These are phyloP conservation scores for Immersiporthe knoxdaviesiana DNA, from an alignment of 2,329 filamentous ascomycete genomes.

Conservation along the genomic window DNA sequence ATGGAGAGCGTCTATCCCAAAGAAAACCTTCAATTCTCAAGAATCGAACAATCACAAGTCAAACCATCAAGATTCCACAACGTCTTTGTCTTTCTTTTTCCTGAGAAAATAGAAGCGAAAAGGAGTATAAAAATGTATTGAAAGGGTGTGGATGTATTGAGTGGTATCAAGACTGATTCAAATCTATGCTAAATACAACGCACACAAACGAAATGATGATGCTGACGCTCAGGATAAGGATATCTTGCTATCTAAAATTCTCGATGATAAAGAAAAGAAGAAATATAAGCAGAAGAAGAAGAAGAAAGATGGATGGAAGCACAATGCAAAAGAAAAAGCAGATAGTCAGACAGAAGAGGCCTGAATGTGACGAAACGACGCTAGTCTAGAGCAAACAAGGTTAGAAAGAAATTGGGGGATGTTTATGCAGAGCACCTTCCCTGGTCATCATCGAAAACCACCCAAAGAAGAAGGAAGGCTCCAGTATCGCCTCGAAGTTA, in stretches of 20 bases:
- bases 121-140: no score
- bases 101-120: no score
- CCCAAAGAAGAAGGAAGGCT: neutral
- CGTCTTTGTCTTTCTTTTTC: no score
- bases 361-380: neutral
- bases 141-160: neutral
- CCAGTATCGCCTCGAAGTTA: neutral
- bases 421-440: neutral
- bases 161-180: constrained; percentile 4
- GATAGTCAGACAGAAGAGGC: neutral
- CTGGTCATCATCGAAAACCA: neutral
- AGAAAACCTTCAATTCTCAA: neutral
- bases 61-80: no score
- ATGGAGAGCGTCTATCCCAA: no score
- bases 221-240: neutral
- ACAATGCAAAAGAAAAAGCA: constrained; percentile 1
- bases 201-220: neutral
- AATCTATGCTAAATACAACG: neutral
- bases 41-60: neutral
- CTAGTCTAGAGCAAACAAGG: constrained; percentile 3
- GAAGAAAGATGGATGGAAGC: neutral
- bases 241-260: constrained; percentile 2
- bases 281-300: neutral
- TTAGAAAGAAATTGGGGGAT: neutral
- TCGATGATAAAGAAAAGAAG: neutral